Base-by-base conservation (phyloP, 192 early-diverging fungal genomes). In the Dissophora globulifera region DNA sequence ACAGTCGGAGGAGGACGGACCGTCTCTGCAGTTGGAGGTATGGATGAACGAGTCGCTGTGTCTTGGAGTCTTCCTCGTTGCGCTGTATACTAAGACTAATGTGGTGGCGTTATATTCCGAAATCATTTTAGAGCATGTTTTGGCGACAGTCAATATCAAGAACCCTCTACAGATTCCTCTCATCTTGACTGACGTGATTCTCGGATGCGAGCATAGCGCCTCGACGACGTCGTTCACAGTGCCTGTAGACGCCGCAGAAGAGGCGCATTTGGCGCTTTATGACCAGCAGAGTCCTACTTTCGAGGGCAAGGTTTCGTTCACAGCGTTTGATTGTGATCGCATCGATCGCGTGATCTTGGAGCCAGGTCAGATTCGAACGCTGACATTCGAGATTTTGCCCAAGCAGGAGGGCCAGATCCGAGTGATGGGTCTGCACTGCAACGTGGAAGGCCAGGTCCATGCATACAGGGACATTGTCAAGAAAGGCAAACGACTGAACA, bases 101-200 rank as follows among this genome's bases (percentile, higher is more conserved):
- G n/a, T n/a, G n/a, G n/a, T n/a, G n/a, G n/a, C n/a, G n/a, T n/a
- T n/a, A n/a, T n/a, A n/a, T n/a, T n/a, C n/a, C n/a, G n/a, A 43
- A 0, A 26, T 20, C 29, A 2, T 19, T 46, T 29, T 79, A 92
- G 93, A 95, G 57, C 88, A 90, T 27, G 83, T 91, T 8, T 82
- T 87, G 67, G 91, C 91, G 4, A 82, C 83, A 4, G 76, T 94
- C 43, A 78, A 79, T 33, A 43, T 90, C 20, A 70, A 83, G 41
- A 95, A 95, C 67, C 93, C 93, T 11, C 70, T 95, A 51, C 87
- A 92, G 55, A 83, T 93, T 16, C 74, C 88, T 13, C 81, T 94
- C 12, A 84, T 83, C 33, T 51, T 93, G 35, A 87, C 83, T 25
- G 84, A 93, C 49, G 47, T 95, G 6, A 79, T 83, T 29, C 60